Percentiles rank a stretch among this genome's conserved stretches.
These are phyloP conservation scores for Xylaria sp. DNA, from an alignment of 2,329 filamentous ascomycete genomes.

Conservation along the genomic window DNA sequence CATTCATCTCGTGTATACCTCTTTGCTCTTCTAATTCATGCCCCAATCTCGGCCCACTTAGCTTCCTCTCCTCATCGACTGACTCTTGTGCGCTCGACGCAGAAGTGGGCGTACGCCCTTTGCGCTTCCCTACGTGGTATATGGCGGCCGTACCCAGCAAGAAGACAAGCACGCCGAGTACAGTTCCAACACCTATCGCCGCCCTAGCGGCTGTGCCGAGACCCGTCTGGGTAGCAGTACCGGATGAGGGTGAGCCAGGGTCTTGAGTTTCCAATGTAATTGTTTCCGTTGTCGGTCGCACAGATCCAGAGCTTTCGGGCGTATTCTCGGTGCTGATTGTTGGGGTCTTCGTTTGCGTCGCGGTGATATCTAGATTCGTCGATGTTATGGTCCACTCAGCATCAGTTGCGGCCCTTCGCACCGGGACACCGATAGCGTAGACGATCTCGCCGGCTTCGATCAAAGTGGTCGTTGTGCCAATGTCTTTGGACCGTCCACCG, in stretches of 20 bases:
- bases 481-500: neutral
- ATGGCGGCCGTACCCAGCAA: neutral
- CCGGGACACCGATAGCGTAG: neutral
- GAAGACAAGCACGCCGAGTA: neutral
- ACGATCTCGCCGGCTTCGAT: slow-evolving; percentile 3
- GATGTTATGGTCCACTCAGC: neutral
- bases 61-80: neutral
- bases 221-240: neutral
- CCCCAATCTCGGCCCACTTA: neutral
- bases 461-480: slow-evolving; percentile 7
- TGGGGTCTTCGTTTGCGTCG: neutral
- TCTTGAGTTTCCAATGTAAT: neutral
- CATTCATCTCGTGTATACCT: neutral
- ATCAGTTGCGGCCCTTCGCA: neutral
- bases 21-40: neutral
- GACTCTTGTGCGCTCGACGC: neutral
- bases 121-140: neutral
- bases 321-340: slow-evolving; percentile 3
- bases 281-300: neutral
- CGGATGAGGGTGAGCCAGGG: neutral
- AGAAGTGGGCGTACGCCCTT: neutral
- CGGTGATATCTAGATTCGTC: neutral
- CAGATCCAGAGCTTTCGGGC: neutral
- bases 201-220: neutral
- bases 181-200: neutral